Base-by-base conservation (phyloP, 78 protist species). In the Planoprotostelium fungivorum region DNA sequence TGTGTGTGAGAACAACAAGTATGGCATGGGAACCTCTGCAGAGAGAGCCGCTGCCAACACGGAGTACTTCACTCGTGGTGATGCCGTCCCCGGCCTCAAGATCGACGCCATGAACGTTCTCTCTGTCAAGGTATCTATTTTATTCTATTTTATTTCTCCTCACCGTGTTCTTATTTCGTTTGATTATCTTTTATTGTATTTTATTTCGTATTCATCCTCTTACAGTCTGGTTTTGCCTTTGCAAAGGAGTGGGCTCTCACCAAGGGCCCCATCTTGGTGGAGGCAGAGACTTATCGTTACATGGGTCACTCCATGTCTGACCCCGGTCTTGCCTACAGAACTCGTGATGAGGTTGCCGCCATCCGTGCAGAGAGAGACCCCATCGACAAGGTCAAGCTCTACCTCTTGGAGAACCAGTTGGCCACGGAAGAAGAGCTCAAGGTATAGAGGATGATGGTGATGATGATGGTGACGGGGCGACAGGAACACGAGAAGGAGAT, bases 261-360 rank as follows among this genome's bases (percentile, higher is more conserved):
- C 88, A 87, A 97, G 73, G 98, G 98, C 31, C 99, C 98, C 37
- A 28, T 97, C 34, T 89, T 97, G 37, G 0, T 98, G 63, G 98
- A 96, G 91, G 73, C 95, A 92, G 93, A 94, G 39, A 97, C 99
- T 34, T 98, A 98, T 92, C 98, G 99, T 87, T 98, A 98, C 93
- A 92, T 92, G n/a, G 99, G 99, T 83, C 99, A 98, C 97, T 94
- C 97, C 36, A 98, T 98, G 99, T 94, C 97, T 83, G 99, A 98
- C 93, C 99, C 99, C 36, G 99, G 98, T 88, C 94, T 95, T 85
- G 85, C 95, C 9, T 98, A 97, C 96, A 96, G 98, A 84, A 88
- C 95, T 0, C 91, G 96, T 83, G 97, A 94, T 1, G 99, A 97
- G 85, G 91, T 97, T 35, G 38, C 95, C 87, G 28, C 90, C 37